Base-by-base conservation (phyloP, 73 alveolate species). In the Paraurostyla sp. region DNA sequence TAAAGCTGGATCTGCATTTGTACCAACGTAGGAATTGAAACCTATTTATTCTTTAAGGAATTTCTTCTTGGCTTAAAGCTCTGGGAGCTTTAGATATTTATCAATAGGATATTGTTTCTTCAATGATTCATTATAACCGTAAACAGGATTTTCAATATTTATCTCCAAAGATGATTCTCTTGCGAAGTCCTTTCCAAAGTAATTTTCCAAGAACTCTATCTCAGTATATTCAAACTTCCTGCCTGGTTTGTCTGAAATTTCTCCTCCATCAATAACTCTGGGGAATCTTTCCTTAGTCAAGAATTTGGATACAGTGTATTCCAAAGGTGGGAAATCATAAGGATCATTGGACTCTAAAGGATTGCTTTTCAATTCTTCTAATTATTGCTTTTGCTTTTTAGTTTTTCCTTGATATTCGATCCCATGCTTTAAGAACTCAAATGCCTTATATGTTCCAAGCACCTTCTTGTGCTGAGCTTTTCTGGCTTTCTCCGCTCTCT, bases 391-490 rank as follows among this genome's bases (percentile, higher is more conserved):
- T 49, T 46, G 33, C 27, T 50, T 38, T 29, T 20, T 27, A 36
- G 18, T 78, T 13, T 40, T 29, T 18, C 33, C 33, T 18, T 29
- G 41, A 4, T 33, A 54, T 35, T 54, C 76, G 15, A 78, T 60
- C 4, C 89, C 93, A 59, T 51, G 85, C 90, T 71, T 88, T 54
- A 33, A 73, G 87, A 75, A 88, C 20, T 63, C 38, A 54, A 54
- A 88, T 42, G 90, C 32, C 38, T 88, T 88, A 80, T 78, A 78
- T n/a, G 88, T 50, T 4, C 41, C 83, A 60, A 46, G 78, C 11
- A 91, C 94, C 40, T 76, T 76, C 80, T 78, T 88, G 58, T 88
- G 94, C 46, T 73, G 80, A 32, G 41, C 48, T 25, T 56, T 78
- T 43, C 90, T 76, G 18, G 30, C 76, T 7, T 30, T 3, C 63